Base-by-base conservation (phyloP, 331 rosid genomes). In the Quercus lobata region DNA sequence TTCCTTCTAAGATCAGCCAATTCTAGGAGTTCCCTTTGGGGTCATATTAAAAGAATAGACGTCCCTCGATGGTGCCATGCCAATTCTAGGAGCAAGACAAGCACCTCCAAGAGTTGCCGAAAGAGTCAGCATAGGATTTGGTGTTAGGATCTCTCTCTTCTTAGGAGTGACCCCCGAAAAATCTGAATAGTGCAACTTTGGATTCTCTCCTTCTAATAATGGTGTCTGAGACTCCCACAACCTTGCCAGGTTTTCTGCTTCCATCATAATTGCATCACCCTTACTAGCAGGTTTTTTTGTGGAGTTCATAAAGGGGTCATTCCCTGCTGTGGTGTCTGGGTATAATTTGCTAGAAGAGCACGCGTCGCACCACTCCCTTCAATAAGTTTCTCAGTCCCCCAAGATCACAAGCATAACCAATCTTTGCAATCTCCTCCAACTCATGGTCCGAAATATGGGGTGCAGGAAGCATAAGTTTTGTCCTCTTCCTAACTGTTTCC, bases 141-240 rank as follows among this genome's bases (percentile, higher is more conserved):
- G 95, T 18, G 97, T 94, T 80, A 83, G 93, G 74, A 88, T 86
- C 80, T 94, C 98, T 78, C 72, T 91, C 84, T 76, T 92, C 83
- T 90, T 94, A 57, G 98, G 97, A 83, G 98, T 94, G 78, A 94
- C 97, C 52, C 97, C 98, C 30, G 95, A 94, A 86, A 94, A 94
- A 83, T 94, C 92, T 35, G 97, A 91, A 73, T 97, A 97, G 79
- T 94, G 97, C 84, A 94, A 84, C 82, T 94, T 94, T 5, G 97
- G 98, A 80, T 94, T 94, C n/a, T 92, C 94, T 83, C 98, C 97
- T 83, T 94, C 98, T 65, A 92, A 84, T 69, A 94, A 84, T 44
- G 98, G 98, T 77, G 98, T 94, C 76, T 94, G 98, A 85, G 98
- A 92, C 81, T 94, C 93, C 81, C 98, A 91, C 88, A 94, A 83